These are phyloP conservation scores for Biscogniauxia marginata DNA, from an alignment of 2,329 filamentous ascomycete species.

Conservation along the genomic window DNA sequence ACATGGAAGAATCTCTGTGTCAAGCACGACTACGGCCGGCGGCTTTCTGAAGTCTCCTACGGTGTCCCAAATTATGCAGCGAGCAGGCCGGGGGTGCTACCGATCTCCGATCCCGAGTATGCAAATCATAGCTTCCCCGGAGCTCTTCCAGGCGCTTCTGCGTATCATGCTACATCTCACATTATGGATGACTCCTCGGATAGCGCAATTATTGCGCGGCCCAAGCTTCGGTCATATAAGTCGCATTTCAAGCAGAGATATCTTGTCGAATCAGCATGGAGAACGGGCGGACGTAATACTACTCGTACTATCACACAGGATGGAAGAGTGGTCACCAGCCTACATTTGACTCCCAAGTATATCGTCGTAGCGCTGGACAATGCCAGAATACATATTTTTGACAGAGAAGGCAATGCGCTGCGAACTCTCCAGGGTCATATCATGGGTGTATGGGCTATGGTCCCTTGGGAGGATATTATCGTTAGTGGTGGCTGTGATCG, in stretches of 20 bases:
- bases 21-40: constrained; percentile 81
- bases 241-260: constrained; percentile 98
- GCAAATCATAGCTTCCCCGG: constrained; percentile 46
- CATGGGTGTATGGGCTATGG: constrained; percentile 99
- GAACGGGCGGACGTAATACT: constrained; percentile 81
- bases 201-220: constrained; percentile 41
- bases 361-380: constrained; percentile 98
- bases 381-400: constrained; percentile 97
- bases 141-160: constrained; percentile 35
- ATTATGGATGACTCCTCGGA: constrained; percentile 55
- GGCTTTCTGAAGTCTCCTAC: constrained; percentile 51
- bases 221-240: constrained; percentile 80
- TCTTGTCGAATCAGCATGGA: constrained; percentile 95
- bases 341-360: constrained; percentile 92
- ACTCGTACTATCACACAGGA: constrained; percentile 91
- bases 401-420: constrained; percentile 83
- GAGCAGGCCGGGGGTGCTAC: constrained; percentile 32
- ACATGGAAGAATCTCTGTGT: constrained; percentile 98
- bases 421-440: constrained; percentile 92
- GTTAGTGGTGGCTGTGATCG: constrained; percentile 96
- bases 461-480: constrained; percentile 92
- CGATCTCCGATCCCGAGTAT: constrained; percentile 34
- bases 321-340: constrained; percentile 91
- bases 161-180: constrained; percentile 42
- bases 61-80: constrained; percentile 32